These are phyloP conservation scores for Nicotiana sylvestris DNA, from an alignment of 257 asterid species.

Conservation along the genomic window DNA sequence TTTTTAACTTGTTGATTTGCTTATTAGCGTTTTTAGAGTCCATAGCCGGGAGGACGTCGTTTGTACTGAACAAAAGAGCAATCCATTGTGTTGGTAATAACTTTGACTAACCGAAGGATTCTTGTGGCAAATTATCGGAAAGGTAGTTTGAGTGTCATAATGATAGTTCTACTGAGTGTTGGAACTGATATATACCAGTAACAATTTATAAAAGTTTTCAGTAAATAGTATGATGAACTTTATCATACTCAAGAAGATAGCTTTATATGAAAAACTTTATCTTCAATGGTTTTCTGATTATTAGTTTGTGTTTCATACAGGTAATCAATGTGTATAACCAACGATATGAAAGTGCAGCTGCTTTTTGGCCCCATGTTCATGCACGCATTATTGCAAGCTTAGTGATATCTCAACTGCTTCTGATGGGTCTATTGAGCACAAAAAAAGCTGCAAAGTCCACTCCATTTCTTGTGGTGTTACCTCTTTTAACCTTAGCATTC, in stretches of 20 bases:
- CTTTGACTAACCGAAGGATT: neutral
- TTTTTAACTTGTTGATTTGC: neutral
- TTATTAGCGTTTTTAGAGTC: neutral
- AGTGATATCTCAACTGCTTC: constrained; percentile 79
- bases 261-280: neutral
- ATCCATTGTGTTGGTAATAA: neutral
- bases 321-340: constrained; percentile 87
- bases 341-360: constrained; percentile 87
- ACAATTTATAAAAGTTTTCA: neutral
- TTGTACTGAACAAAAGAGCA: neutral
- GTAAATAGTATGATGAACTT: neutral
- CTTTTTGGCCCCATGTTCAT: constrained; percentile 97
- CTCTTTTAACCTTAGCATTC: constrained; percentile 69
- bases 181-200: neutral
- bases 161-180: neutral
- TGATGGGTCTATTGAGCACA: constrained; percentile 81
- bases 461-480: constrained; percentile 74
- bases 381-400: constrained; percentile 85
- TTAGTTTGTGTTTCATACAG: constrained; percentile 32
- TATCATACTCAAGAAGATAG: neutral
- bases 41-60: neutral
- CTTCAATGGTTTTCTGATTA: neutral
- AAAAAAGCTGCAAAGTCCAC: constrained; percentile 83
- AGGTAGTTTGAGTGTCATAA: neutral
- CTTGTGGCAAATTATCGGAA: neutral